Conservation (phyloP, 2,329 filamentous ascomycete species). For the Fusarium haematococcum region DNA sequence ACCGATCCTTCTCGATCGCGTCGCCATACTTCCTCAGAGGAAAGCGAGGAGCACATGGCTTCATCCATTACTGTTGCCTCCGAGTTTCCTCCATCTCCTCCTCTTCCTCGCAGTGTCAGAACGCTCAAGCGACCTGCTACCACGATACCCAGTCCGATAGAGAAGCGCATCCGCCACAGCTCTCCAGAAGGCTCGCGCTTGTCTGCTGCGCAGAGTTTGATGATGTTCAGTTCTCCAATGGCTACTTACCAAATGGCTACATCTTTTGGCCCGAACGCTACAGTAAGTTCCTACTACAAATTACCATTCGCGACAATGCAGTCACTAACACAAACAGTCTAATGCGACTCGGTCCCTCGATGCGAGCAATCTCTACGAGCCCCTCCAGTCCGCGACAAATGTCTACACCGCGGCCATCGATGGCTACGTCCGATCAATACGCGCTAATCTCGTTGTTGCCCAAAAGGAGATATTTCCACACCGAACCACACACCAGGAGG, state of each 20-base stretch:
- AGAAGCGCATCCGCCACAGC: constrained; percentile 42
- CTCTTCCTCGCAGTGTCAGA: constrained; percentile 38
- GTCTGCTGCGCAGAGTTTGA: constrained; percentile 44
- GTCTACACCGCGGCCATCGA: constrained; percentile 38
- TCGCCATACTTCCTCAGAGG: constrained; percentile 37
- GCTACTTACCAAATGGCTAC: constrained; percentile 45
- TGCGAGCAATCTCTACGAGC: constrained; percentile 36
- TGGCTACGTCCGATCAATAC: constrained; percentile 39
- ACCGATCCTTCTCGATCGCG: constrained; percentile 28
- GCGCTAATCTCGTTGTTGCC: constrained; percentile 34
- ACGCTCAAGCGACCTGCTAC: constrained; percentile 37
- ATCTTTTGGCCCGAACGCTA: constrained; percentile 27
- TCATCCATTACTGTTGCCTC: constrained; percentile 45
- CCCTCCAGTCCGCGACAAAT: constrained; percentile 38
- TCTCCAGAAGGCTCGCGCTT: constrained; percentile 45
- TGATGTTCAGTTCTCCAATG: constrained; percentile 47
- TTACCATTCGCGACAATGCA: neutral
- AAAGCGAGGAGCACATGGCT: constrained; percentile 42
- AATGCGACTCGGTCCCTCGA: constrained; percentile 37
- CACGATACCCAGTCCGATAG: constrained; percentile 33
- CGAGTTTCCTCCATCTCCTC: constrained; percentile 41
- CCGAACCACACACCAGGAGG: constrained; percentile 43
- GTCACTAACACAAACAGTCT: constrained; percentile 14
- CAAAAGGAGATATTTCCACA: constrained; percentile 45
- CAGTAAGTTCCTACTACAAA: constrained; percentile 21